These are phyloP conservation scores for Blastobotrys attinorum DNA, from an alignment of 805 yeast genomes.

Conservation along the genomic window DNA sequence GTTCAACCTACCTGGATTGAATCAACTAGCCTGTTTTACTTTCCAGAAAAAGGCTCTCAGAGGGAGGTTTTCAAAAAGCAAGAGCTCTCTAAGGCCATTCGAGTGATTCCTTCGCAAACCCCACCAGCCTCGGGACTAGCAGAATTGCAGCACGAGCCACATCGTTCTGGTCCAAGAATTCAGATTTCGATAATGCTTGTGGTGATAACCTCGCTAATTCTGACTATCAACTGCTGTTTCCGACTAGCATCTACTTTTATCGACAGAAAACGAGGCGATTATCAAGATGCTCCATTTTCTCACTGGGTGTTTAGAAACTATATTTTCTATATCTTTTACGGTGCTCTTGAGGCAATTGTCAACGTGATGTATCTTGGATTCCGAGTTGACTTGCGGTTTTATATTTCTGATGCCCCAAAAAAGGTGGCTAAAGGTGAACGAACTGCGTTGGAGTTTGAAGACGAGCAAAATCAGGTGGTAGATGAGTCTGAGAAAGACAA, in stretches of 20 bases:
- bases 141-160: constrained; percentile 39
- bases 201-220: constrained; percentile 15
- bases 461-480: too few relatives aligned
- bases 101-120: constrained; percentile 55
- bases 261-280: constrained; percentile 15
- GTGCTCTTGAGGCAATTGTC: constrained; percentile 53
- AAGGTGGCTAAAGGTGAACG: too few relatives aligned
- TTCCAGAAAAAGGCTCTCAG: constrained; percentile 45
- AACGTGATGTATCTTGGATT: constrained; percentile 50
- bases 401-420: constrained; percentile 60
- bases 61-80: constrained; percentile 31
- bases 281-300: constrained; percentile 20
- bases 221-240: constrained; percentile 24
- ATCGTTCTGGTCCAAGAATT: constrained; percentile 26
- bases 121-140: constrained; percentile 33
- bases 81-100: constrained; percentile 47
- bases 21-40: constrained; percentile 51
- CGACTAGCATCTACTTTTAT: constrained; percentile 28
- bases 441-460: too few relatives aligned
- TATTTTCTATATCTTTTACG: constrained; percentile 63
- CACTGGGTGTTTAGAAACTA: constrained; percentile 46
- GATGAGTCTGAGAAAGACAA: too few relatives aligned
- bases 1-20: constrained; percentile 74
- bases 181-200: constrained; percentile 36
- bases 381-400: constrained; percentile 69